Percentiles rank a stretch among this genome's conserved stretches.
phyloP scores from a whole-genome alignment of 305 asterid species.

The Striga hermonthica region DNA sequence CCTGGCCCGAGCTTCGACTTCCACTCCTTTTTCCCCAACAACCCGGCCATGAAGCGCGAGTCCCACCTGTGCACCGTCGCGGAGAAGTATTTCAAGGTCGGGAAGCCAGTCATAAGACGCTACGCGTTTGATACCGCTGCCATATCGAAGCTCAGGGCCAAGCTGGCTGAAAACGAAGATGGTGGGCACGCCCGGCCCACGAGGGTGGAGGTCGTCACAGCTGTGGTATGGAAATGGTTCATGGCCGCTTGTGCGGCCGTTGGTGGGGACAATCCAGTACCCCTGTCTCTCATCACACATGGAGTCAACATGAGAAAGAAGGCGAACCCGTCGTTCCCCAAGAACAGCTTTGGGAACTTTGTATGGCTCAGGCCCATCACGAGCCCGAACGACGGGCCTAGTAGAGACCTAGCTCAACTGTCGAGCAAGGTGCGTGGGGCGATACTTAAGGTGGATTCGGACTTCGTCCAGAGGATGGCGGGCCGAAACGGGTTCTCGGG shows the following conservation, averaged over 20 bases:
- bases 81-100: constrained; percentile 37
- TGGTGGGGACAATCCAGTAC: background rate
- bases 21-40: constrained; percentile 36
- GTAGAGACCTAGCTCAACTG: constrained; percentile 23
- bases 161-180: no score
- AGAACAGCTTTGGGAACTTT: constrained; percentile 40
- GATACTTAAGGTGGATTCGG: constrained; percentile 31
- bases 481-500: constrained; percentile 39
- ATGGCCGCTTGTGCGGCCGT: constrained; percentile 25
- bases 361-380: constrained; percentile 41
- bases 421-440: constrained; percentile 34
- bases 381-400: background rate
- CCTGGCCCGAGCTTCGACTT: constrained; percentile 21
- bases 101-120: constrained; percentile 39
- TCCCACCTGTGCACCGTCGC: constrained; percentile 38
- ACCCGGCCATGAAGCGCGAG: constrained; percentile 35
- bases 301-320: constrained; percentile 46
- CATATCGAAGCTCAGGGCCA: constrained; percentile 34
- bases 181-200: constrained; percentile 29
- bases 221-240: constrained; percentile 51
- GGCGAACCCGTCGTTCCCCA: constrained; percentile 31
- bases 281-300: constrained; percentile 36
- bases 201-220: constrained; percentile 39
- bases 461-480: constrained; percentile 39
- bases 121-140: constrained; percentile 38